Evolutionary conservation across 2,329 filamentous ascomycete genomes (phyloP).

Genomic region (Colletotrichum gloeosporioides): DNA sequence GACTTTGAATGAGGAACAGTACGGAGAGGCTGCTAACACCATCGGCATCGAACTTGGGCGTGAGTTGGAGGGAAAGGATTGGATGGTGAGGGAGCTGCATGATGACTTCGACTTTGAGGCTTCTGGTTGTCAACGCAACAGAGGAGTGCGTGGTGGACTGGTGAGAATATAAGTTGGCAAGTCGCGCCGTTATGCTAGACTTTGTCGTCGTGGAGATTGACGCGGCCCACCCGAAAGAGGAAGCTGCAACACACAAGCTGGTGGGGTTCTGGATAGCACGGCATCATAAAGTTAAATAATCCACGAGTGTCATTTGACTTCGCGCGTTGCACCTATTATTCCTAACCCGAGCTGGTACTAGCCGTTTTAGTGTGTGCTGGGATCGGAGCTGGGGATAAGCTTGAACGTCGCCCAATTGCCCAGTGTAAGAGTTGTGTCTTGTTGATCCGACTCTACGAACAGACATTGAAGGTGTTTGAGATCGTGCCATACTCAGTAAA

Average conservation of each 20-base stretch:
- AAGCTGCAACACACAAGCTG: not conserved
- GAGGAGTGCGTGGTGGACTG: not conserved
- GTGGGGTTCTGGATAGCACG: not conserved
- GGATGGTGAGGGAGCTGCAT: constrained; percentile 4
- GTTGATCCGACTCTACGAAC: not conserved
- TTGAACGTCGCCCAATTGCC: not conserved
- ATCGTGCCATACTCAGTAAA: not conserved
- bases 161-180: not conserved
- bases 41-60: not conserved
- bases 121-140: not conserved
- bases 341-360: not conserved
- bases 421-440: not conserved
- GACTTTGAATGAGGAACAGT: not conserved
- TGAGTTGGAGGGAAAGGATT: not conserved
- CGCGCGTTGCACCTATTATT: not conserved
- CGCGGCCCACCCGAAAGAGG: not conserved
- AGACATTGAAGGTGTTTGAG: not conserved
- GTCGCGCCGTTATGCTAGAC: not conserved
- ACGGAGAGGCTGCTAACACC: not conserved
- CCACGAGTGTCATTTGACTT: not conserved
- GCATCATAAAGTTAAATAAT: not conserved
- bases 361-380: not conserved
- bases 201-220: not conserved
- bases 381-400: not conserved
- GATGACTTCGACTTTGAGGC: not conserved